Evolutionary conservation across 1,284 basidiomycete genomes (phyloP), one percentile per base, ranked within the genome.

Genomic region (Ustilago cynodontis): DNA sequence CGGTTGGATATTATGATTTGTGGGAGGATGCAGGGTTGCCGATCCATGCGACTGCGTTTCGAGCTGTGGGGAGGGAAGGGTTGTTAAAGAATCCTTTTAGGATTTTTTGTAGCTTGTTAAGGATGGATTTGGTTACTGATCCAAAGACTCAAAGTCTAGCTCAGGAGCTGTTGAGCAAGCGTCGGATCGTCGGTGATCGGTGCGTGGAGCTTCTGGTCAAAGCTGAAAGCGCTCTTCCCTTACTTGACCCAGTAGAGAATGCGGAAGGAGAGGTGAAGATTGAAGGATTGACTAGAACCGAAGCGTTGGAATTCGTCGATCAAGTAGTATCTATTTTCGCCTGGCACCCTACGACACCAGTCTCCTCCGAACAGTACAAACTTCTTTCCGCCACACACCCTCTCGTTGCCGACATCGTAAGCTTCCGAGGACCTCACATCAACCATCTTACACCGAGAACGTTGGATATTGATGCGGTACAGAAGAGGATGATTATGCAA

Each of bases 361-460:
- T 87, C 16, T 66, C 78, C 18, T 67, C 80, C 37, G 74, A 72
- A 9, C 74, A 79, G 35, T 88, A 88, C 67, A 65, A 78, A 10
- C 62, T 77, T 57, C 80, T 88, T 59, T 80, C 82, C n/a, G 62
- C 39, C 2, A 80, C 79, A 5, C 86, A 87, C 60, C 82, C 86
- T 1, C 74, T 88, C 6, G 82, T 87, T 3, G 87, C 87, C 10
- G 87, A 88, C 68, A 87, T 87, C 50, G 86, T 81, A 13, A 85
- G 83, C 16, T 88, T 88, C 80, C 76, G 80, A 37, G 87, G 87
- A 20, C 87, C 87, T 13, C 87, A 88, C 67, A 87, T 88, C 80
- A 88, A 88, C 66, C 87, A 87, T 71, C 79, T 88, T n/a, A 88
- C 87, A 8, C 87, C 87, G 16, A 67, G 87, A 16, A 86, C 87